These are phyloP conservation scores for Amanita exitialis DNA, from an alignment of 768 basidiomycete genomes.

Conservation along the genomic window DNA sequence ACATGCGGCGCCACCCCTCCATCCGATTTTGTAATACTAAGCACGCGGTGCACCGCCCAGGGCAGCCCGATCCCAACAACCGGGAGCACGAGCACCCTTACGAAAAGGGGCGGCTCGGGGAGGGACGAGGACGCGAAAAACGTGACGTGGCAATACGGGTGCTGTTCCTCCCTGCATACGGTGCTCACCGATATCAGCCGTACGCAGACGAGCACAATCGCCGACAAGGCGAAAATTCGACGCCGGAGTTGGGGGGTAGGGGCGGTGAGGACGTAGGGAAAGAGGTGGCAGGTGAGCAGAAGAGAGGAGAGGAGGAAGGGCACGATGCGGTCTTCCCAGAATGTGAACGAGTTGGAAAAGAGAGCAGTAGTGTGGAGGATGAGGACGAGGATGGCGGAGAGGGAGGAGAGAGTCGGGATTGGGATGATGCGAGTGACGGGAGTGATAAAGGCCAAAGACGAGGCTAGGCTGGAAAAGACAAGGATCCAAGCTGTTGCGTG, in stretches of 20 bases:
- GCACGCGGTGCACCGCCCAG: slow-evolving; percentile 38
- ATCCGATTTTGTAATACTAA: slow-evolving; percentile 64
- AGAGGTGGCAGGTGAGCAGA: slow-evolving; percentile 40
- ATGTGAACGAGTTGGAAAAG: slow-evolving; percentile 91
- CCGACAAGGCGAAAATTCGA: slow-evolving; percentile 67
- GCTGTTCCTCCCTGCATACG: slow-evolving; percentile 91
- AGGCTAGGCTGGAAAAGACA: slow-evolving; percentile 24
- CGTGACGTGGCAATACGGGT: slow-evolving; percentile 80
- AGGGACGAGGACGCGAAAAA: slow-evolving; percentile 73
- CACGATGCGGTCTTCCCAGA: slow-evolving; percentile 89
- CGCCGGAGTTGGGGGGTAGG: slow-evolving; percentile 59
- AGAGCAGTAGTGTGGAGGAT: slow-evolving; percentile 68
- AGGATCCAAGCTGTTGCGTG: slow-evolving; percentile 38
- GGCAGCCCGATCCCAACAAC: slow-evolving; percentile 44
- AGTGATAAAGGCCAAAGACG: slow-evolving; percentile 32
- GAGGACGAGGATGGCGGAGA: slow-evolving; percentile 45
- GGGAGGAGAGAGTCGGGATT: slow-evolving; percentile 19
- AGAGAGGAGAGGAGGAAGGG: slow-evolving; percentile 66
- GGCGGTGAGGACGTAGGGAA: slow-evolving; percentile 50
- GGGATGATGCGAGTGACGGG: slow-evolving; percentile 27
- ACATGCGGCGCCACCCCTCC: slow-evolving; percentile 60
- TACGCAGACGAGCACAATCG: slow-evolving; percentile 54
- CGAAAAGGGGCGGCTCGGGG: slow-evolving; percentile 51
- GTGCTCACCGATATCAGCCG: slow-evolving; percentile 78
- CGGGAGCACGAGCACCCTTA: slow-evolving; percentile 49